Percentiles rank a stretch among this genome's conserved stretches.
phyloP scores from a whole-genome alignment of 371 early-diverging fungal genomes.

The Catenaria anguillulae region DNA sequence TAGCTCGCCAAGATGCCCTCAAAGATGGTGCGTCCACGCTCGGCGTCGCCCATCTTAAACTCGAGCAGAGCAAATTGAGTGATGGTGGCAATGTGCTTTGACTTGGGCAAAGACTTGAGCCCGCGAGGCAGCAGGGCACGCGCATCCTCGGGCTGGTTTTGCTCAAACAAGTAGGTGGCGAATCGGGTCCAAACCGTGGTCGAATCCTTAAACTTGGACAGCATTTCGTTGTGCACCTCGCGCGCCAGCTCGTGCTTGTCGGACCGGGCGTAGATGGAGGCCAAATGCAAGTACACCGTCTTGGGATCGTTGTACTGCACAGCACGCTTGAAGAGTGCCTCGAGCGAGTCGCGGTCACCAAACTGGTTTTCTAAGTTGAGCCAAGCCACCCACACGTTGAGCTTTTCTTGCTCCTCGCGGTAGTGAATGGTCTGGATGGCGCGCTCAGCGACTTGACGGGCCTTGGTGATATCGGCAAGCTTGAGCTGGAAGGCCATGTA shows the following conservation, averaged over 20 bases:
- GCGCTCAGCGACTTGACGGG: slow-evolving; percentile 79
- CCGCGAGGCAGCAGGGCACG: slow-evolving; percentile 61
- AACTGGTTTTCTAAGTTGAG: slow-evolving; percentile 87
- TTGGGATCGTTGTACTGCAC: slow-evolving; percentile 67
- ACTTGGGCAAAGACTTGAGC: slow-evolving; percentile 45
- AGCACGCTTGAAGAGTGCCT: slow-evolving; percentile 68
- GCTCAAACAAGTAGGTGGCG: slow-evolving; percentile 60
- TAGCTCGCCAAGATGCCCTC: slow-evolving; percentile 82
- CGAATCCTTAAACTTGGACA: slow-evolving; percentile 68
- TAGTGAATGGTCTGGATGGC: slow-evolving; percentile 83
- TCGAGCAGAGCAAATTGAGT: slow-evolving; percentile 86
- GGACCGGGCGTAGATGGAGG: slow-evolving; percentile 71
- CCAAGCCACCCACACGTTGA: slow-evolving; percentile 89
- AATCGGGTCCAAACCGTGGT: slow-evolving; percentile 79
- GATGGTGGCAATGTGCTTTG: slow-evolving; percentile 53
- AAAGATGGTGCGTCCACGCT: slow-evolving; percentile 88
- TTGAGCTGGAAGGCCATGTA: slow-evolving; percentile 93
- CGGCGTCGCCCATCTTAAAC: slow-evolving; percentile 82
- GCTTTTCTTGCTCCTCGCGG: slow-evolving; percentile 83
- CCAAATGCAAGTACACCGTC: slow-evolving; percentile 68
- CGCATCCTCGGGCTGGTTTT: slow-evolving; percentile 49
- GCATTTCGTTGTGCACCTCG: slow-evolving; percentile 52
- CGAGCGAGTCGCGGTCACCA: slow-evolving; percentile 62
- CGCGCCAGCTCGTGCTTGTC: slow-evolving; percentile 61
- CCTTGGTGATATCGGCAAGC: slow-evolving; percentile 74